Percentiles rank a stretch among this genome's conserved stretches.
phyloP scores from a whole-genome alignment of 2,329 filamentous ascomycete genomes.

The Trichoderma sp. region DNA sequence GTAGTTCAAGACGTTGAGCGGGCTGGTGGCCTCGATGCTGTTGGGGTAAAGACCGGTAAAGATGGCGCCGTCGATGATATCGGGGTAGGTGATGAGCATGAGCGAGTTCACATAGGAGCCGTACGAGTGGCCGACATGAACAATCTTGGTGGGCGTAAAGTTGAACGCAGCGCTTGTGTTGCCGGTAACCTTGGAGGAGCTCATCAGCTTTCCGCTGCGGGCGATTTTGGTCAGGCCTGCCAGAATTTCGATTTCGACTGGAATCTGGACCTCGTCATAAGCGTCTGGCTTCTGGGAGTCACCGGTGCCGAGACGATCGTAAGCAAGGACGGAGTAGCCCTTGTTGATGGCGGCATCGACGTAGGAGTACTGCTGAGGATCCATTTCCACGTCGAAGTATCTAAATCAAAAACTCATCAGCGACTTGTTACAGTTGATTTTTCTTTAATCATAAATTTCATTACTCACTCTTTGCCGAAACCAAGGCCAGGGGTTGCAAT shows the following conservation, averaged over 20 bases:
- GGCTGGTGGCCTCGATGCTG: not conserved
- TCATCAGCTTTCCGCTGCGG: not conserved
- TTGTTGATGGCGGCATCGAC: conserved; percentile 57
- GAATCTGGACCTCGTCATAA: conserved; percentile 61
- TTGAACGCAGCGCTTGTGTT: too few species aligned
- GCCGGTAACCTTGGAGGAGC: not conserved
- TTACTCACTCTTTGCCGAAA: conserved; percentile 1
- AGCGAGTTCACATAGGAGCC: too few species aligned
- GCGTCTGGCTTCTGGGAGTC: conserved; percentile 62
- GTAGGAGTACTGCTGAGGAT: conserved; percentile 64
- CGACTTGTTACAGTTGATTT: not conserved
- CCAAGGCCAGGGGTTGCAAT: conserved; percentile 8
- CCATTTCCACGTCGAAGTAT: conserved; percentile 1
- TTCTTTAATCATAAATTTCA: not conserved
- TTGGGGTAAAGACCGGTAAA: conserved; percentile 9
- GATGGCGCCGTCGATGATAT: conserved; percentile 6
- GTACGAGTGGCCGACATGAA: too few species aligned
- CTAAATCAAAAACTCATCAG: not conserved
- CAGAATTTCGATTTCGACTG: conserved; percentile 47
- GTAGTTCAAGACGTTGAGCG: conserved; percentile 13
- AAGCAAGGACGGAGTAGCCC: conserved; percentile 63
- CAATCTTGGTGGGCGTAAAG: too few species aligned
- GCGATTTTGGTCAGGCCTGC: conserved; percentile 8
- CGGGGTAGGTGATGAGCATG: not conserved
- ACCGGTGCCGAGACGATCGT: conserved; percentile 65